phyloP scores from a whole-genome alignment of 371 early-diverging fungal species.

The Mortierella sp. region DNA sequence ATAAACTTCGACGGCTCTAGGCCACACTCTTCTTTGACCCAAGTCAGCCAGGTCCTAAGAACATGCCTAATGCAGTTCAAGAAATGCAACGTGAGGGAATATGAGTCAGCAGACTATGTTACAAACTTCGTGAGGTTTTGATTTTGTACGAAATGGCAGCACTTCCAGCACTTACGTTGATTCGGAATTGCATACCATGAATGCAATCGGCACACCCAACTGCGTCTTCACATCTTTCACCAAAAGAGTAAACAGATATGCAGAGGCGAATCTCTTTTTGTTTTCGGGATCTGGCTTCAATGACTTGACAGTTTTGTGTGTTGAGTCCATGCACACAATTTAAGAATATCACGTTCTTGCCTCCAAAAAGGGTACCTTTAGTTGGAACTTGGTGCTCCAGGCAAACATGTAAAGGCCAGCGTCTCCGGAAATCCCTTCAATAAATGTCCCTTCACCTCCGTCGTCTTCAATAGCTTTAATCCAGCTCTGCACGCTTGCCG shows the following conservation, averaged over 20 bases:
- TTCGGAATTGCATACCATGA: neutral
- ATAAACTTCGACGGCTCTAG: neutral
- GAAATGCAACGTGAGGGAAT: too few species aligned
- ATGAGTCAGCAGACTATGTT: too few species aligned
- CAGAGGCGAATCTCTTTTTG: neutral
- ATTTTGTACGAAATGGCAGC: too few species aligned
- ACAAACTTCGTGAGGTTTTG: too few species aligned
- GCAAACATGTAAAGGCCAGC: neutral
- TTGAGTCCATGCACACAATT: too few species aligned
- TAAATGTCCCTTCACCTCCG: neutral
- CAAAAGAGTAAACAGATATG: too few species aligned
- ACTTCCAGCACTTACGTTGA: neutral
- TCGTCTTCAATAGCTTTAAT: neutral
- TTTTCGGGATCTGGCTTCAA: neutral
- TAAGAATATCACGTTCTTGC: too few species aligned
- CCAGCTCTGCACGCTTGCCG: neutral
- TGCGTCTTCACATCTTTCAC: too few species aligned
- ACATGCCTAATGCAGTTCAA: too few species aligned
- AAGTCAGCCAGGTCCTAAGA: neutral
- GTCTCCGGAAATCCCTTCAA: neutral
- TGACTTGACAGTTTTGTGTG: too few species aligned
- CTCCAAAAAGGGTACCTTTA: neutral
- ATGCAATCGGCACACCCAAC: too few species aligned
- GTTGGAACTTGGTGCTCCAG: neutral
- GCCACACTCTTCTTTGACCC: neutral